These are phyloP conservation scores for Coemansia sp. DNA, from an alignment of 192 early-diverging fungal genomes.

Conservation along the genomic window DNA sequence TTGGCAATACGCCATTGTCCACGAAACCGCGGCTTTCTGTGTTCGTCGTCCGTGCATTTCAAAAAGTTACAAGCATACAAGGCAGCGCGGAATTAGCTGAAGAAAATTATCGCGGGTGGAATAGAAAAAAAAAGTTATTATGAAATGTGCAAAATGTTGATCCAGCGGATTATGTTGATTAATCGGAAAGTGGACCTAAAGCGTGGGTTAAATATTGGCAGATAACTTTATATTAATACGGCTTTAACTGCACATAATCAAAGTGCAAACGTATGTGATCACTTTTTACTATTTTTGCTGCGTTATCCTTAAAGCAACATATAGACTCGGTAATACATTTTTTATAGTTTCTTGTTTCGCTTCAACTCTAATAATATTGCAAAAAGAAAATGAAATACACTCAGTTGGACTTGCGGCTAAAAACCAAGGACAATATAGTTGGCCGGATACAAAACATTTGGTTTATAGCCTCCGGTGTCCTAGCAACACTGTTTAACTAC, in stretches of 20 bases:
- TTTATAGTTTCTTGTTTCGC: no score
- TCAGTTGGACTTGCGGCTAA: conserved; percentile 20
- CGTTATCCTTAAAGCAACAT: no score
- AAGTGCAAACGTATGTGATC: not conserved
- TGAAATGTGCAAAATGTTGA: not conserved
- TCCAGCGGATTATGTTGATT: not conserved
- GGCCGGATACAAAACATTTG: conserved; percentile 35
- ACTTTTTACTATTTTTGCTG: not conserved
- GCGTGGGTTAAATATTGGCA: no score
- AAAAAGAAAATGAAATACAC: not conserved
- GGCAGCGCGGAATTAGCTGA: not conserved
- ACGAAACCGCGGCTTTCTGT: not conserved
- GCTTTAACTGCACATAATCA: not conserved
- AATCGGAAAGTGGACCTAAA: not conserved
- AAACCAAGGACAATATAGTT: conserved; percentile 22
- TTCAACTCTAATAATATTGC: not conserved
- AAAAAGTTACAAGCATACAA: not conserved
- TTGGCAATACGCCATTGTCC: not conserved
- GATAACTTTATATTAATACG: not conserved
- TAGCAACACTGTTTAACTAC: conserved; percentile 20
- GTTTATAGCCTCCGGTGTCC: conserved; percentile 20
- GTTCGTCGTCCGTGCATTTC: conserved; percentile 9
- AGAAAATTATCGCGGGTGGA: not conserved
- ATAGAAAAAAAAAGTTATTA: not conserved
- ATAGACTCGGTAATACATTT: no score